Base-by-base conservation (phyloP, 2,329 filamentous ascomycete genomes). In the Trichoderma sp. region DNA sequence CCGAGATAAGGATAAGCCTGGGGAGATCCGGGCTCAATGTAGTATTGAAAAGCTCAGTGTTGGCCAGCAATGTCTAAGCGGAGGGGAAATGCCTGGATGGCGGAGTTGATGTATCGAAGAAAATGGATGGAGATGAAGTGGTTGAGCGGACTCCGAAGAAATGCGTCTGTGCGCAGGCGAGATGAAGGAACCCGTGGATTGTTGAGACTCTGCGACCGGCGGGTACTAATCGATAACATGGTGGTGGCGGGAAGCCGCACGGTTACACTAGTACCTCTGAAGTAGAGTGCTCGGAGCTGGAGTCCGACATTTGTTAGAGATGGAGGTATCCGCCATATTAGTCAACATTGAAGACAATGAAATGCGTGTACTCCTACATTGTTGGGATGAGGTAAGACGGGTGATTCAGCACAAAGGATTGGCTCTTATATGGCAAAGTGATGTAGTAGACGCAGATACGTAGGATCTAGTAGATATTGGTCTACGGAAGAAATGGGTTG, bases 91-190 rank as follows among this genome's bases (percentile, higher is more conserved):
- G 6, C 3, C 32, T 66, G 26, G 62, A 51, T 26, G 8, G 26
- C 34, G 34, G 53, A 51, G 39, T 60, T 56, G 28, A 21, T 43
- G 65, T 58, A 34, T 51, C 15, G 36, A 70, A 70, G 39, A 51
- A 12, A 24, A 53, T 36, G 30, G 64, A 70, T 62, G 39, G 28
- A 39, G 28, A 28, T n/a, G 28, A 60, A n/a, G 56, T 47, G 36
- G 47, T 34, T 30, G 28, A 67, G 66, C 66, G 56, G 56, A 70
- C 36, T 58, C 34, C 56, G 67, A 57, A 62, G 36, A 70, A 62
- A 70, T 26, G 51, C 62, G 62, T 65, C 62, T 34, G 62, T 65
- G 62, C 62, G 62, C 12, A 21, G 43, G 39, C 24, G 47, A 53
- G 36, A 47, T 34, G 9, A 53, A 57, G 47, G 51, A 43, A 56